Conservation (phyloP, 2,329 filamentous ascomycete species). For the Acrocalymma vagum region DNA sequence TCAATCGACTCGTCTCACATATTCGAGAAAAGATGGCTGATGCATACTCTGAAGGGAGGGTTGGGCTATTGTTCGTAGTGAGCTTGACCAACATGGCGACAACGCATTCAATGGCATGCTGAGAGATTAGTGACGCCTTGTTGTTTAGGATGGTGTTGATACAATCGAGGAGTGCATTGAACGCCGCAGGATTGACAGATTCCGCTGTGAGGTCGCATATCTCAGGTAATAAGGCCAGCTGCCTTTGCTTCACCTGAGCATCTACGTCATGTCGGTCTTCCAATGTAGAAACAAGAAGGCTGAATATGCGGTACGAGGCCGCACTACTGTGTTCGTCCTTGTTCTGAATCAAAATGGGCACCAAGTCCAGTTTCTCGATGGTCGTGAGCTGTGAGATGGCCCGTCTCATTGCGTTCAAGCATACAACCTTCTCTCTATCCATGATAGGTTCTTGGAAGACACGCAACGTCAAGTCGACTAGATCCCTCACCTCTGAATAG, state of each 20-base stretch:
- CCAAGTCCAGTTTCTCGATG: constrained; percentile 29
- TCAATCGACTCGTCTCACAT: constrained; percentile 60
- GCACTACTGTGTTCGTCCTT: constrained; percentile 12
- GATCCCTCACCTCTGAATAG: constrained; percentile 26
- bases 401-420: constrained; percentile 20
- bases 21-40: constrained; percentile 61
- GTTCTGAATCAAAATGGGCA: constrained; percentile 20
- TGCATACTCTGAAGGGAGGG: constrained; percentile 31
- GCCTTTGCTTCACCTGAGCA: constrained; percentile 30
- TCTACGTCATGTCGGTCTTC: constrained; percentile 33
- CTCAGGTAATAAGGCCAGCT: constrained; percentile 35
- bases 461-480: constrained; percentile 30
- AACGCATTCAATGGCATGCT: constrained; percentile 53
- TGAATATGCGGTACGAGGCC: constrained; percentile 31
- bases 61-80: constrained; percentile 38
- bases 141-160: constrained; percentile 54
- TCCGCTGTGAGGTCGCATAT: constrained; percentile 45
- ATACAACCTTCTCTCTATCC: constrained; percentile 14
- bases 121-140: constrained; percentile 51
- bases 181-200: constrained; percentile 63
- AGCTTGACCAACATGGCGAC: constrained; percentile 47
- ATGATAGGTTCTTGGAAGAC: constrained; percentile 24
- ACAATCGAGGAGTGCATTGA: constrained; percentile 59
- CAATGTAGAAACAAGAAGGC: constrained; percentile 35
- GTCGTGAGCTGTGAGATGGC: constrained; percentile 21